phyloP scores from a whole-genome alignment of 352 stramenopile species.

The Phytophthora pluvialis region DNA sequence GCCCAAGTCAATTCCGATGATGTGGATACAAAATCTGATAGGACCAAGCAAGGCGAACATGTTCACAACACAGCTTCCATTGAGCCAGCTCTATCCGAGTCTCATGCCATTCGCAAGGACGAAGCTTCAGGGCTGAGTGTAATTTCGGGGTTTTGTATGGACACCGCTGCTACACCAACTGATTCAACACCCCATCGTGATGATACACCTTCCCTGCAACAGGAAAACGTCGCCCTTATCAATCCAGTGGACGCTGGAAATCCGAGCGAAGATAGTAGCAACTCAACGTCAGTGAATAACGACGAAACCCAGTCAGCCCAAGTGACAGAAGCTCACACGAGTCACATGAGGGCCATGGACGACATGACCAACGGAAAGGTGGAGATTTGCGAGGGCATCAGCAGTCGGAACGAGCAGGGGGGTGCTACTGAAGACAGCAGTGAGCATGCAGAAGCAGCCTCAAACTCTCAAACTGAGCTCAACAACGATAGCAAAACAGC shows the following conservation, averaged over 20 bases:
- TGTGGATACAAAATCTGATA: background rate
- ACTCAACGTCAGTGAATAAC: background rate
- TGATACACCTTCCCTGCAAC: background rate
- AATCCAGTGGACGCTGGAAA: background rate
- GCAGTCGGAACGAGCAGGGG: too few species aligned
- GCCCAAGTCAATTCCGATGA: background rate
- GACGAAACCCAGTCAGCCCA: background rate
- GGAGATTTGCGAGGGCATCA: background rate
- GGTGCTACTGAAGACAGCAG: too few species aligned
- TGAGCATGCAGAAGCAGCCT: background rate
- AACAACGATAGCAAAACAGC: background rate
- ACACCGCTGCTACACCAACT: too few species aligned
- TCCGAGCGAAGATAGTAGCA: constrained; percentile 1
- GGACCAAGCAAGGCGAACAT: background rate
- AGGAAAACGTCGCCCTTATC: background rate
- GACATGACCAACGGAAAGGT: too few species aligned
- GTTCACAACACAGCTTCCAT: background rate
- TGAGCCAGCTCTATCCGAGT: background rate
- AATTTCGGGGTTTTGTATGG: too few species aligned
- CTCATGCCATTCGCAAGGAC: background rate
- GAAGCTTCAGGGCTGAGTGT: background rate
- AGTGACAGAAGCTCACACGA: background rate
- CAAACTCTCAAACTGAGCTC: background rate
- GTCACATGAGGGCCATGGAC: too few species aligned
- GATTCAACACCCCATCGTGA: background rate